Evolutionary conservation across 2,329 filamentous ascomycete species (phyloP), one percentile per base, ranked within the genome.

Genomic region (Plenodomus tracheiphilus): DNA sequence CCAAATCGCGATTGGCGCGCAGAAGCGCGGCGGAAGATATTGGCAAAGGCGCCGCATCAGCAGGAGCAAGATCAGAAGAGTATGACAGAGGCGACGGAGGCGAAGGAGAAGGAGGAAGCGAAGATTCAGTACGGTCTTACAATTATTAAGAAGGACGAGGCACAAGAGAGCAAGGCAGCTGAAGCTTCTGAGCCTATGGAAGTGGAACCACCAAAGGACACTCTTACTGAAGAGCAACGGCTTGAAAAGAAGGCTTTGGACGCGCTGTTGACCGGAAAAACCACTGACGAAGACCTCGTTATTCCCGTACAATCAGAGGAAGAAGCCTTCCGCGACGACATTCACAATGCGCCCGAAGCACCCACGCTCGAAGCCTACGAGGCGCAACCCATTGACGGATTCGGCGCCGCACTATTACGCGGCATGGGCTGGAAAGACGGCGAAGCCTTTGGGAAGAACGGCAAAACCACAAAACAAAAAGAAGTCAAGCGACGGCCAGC

Each of bases 401-500:
- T 97, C 58, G 94, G 94, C 7, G 88, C 91, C 16, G 91, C 92
- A 0, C 79, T 97, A 56, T 80, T 99, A 30, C 85, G 92, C 25
- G 91, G 92, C 9, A 97, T 97, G 89, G 94, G 94, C 8, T 97
- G 93, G 92, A 91, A 97, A 64, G 84, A 85, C 55, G 84, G 80
- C 16, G 79, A 84, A 54, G 74, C 77, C 34, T 78, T 85, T 43
- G 77, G 87, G 75, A 71, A 81, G 46, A 73, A 73, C 20, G 71
- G 72, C 16, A 71, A 44, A 4, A 25, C 46, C 2, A 39, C 45
- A 21, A 88, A 88, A 58, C 79, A 85, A 30, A 86, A 84, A 54
- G 76, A 85, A 16, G 79, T 85, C 13, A 86, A 88, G 66, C 81
- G 85, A 43, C 83, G 92, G 41, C 87, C 91, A 15, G 91, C 91